Evolutionary conservation across 805 yeast species (phyloP), one percentile per base, ranked within the genome.

Genomic region (Yamadazyma akitaensis): DNA sequence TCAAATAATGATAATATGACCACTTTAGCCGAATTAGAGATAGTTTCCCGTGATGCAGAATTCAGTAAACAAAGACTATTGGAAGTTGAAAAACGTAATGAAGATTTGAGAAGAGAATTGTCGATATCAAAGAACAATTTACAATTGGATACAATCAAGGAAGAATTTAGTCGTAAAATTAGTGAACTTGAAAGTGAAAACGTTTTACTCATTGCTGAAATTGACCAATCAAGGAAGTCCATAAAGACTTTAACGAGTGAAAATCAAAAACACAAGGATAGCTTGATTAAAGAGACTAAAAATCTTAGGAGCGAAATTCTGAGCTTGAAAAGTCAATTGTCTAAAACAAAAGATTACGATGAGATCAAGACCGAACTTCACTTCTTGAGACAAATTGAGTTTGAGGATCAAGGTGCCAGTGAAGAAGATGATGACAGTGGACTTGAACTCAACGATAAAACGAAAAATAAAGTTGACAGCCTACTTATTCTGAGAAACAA

Each of bases 41-140:
- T 85, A 33, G 72, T 87, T n/a, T 75, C 83, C 1, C 77, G 88
- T 49, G 97, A 91, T 55, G 77, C 85, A 5, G 94, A 87, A 57
- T 64, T 80, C 24, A 77, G 87, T 37, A 86, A 87, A 55, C 67
- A 79, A 44, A 76, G 94, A 47, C 77, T 82, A 1, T 61, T 80
- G 42, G 89, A 85, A 56, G 75, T 90, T 44, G 96, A 89, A 61
- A 78, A 78, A 51, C 74, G 96, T 49, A 91, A 89, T 57, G 87
- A 86, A 57, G 83, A 84, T 42, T 70, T 90, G 44, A 77, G 88
- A 48, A 72, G 81, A 14, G 85, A 85, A 46, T 62, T 90, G 43
- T 78, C 85, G 36, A 64, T 71, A 38, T 73, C 80, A 2, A 78
- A 78, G 33, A 73, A 77, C 44, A 73, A 79, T 64, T 53, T 70